These are phyloP conservation scores for Barbatosphaeria neglecta DNA, from an alignment of 495 filamentous ascomycete species.

Conservation along the genomic window DNA sequence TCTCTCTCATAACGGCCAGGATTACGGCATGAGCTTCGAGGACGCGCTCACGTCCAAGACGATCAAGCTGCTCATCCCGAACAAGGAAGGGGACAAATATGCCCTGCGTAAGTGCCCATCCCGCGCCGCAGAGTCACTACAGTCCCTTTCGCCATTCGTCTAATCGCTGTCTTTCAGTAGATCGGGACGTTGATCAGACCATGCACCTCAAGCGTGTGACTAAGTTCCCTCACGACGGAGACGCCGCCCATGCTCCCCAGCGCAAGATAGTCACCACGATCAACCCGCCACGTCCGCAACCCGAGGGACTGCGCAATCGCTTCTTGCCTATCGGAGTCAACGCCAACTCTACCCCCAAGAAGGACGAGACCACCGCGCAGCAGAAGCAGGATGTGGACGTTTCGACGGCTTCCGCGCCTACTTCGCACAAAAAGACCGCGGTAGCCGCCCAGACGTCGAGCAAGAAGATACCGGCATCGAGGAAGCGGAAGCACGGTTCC, in stretches of 20 bases:
- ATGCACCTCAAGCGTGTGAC: slow-evolving; percentile 32
- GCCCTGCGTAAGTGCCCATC: slow-evolving; percentile 21
- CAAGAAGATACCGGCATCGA: slow-evolving; percentile 16
- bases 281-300: slow-evolving; percentile 28
- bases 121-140: too few species aligned
- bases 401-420: background rate
- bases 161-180: slow-evolving; percentile 11
- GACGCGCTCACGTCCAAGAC: slow-evolving; percentile 20
- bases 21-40: slow-evolving; percentile 26
- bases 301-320: slow-evolving; percentile 30
- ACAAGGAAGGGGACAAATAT: slow-evolving; percentile 26
- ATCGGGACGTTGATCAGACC: slow-evolving; percentile 25
- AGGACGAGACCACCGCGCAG: slow-evolving; percentile 7
- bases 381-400: too few species aligned
- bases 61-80: slow-evolving; percentile 33
- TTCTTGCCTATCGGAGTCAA: slow-evolving; percentile 31
- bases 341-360: slow-evolving; percentile 5
- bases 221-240: slow-evolving; percentile 21
- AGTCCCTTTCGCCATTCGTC: too few species aligned
- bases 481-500: slow-evolving; percentile 33
- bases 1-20: slow-evolving; percentile 26
- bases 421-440: slow-evolving; percentile 8
- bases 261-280: slow-evolving; percentile 11
- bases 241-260: slow-evolving; percentile 9
- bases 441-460: background rate